Conservation (phyloP, 148 eudicot species). For the Rhododendron kiyosumense region DNA sequence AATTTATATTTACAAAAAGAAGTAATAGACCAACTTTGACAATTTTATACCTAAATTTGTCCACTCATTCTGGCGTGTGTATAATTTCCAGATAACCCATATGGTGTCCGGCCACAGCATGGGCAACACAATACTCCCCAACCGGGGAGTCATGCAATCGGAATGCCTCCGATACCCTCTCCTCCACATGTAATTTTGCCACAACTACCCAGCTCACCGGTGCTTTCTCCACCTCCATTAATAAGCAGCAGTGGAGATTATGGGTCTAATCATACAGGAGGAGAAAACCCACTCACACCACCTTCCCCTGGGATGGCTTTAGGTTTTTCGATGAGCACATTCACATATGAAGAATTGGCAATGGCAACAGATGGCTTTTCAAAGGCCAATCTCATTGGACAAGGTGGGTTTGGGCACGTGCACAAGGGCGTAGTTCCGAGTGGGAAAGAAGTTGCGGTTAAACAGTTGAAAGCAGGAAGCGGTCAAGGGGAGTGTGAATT, state of each 20-base stretch:
- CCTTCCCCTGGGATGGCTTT: constrained; percentile 77
- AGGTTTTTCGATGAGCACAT: constrained; percentile 75
- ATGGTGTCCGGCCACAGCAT: constrained; percentile 53
- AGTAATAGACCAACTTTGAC: background rate
- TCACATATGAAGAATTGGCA: constrained; percentile 77
- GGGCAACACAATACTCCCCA: constrained; percentile 83
- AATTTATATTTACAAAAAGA: background rate
- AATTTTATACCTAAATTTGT: background rate
- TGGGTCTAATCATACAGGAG: constrained; percentile 61
- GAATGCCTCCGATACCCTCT: constrained; percentile 44
- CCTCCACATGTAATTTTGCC: constrained; percentile 48
- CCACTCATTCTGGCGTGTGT: constrained; percentile 7
- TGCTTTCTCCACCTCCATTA: constrained; percentile 33
- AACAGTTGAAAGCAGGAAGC: constrained; percentile 85
- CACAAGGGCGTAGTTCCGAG: constrained; percentile 87
- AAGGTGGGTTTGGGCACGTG: constrained; percentile 97
- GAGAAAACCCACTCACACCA: constrained; percentile 53
- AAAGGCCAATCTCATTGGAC: constrained; percentile 76
- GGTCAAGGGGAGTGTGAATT: constrained; percentile 97
- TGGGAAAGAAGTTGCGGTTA: constrained; percentile 93
- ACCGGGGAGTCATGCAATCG: constrained; percentile 50
- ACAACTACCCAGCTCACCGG: constrained; percentile 61
- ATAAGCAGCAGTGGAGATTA: constrained; percentile 80
- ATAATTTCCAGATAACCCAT: constrained; percentile 49
- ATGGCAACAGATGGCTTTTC: constrained; percentile 89